Evolutionary conservation across 352 stramenopile species (phyloP).

Genomic region (Phytophthora fragariae): DNA sequence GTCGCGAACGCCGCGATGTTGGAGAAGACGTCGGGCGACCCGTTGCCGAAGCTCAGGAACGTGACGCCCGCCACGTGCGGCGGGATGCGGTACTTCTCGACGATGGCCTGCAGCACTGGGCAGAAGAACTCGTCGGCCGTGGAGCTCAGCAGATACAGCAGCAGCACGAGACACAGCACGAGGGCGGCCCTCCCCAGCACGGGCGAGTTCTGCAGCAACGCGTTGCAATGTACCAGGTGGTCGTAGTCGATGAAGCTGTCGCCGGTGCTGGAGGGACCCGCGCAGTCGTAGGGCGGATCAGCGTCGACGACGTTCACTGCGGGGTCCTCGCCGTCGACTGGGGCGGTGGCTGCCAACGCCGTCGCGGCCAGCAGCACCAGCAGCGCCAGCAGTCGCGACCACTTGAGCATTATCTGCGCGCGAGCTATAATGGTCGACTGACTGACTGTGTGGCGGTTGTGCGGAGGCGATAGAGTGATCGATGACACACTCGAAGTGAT

Average conservation of each 20-base stretch:
- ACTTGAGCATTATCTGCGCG: conserved; percentile 23
- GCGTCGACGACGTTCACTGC: conserved; percentile 2
- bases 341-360: background rate
- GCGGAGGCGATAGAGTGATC: conserved; percentile 8
- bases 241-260: conserved; percentile 78
- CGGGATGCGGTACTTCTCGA: conserved; percentile 81
- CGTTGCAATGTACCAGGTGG: conserved; percentile 63
- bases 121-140: conserved; percentile 88
- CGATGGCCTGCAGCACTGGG: conserved; percentile 74
- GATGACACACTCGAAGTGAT: conserved; percentile 12
- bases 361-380: conserved; percentile 17
- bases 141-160: conserved; percentile 84
- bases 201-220: conserved; percentile 51
- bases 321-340: conserved; percentile 6
- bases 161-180: conserved; percentile 57
- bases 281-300: conserved; percentile 37
- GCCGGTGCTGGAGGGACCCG: conserved; percentile 26
- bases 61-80: conserved; percentile 79
- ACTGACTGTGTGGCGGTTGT: conserved; percentile 2
- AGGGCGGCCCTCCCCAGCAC: conserved; percentile 48
- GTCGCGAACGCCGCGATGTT: conserved; percentile 81
- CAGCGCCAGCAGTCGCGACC: conserved; percentile 18
- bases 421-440: background rate
- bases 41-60: conserved; percentile 86
- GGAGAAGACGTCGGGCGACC: conserved; percentile 81